These are phyloP conservation scores for Scutellaria galericulata DNA, from an alignment of 257 asterid species.

Conservation along the genomic window DNA sequence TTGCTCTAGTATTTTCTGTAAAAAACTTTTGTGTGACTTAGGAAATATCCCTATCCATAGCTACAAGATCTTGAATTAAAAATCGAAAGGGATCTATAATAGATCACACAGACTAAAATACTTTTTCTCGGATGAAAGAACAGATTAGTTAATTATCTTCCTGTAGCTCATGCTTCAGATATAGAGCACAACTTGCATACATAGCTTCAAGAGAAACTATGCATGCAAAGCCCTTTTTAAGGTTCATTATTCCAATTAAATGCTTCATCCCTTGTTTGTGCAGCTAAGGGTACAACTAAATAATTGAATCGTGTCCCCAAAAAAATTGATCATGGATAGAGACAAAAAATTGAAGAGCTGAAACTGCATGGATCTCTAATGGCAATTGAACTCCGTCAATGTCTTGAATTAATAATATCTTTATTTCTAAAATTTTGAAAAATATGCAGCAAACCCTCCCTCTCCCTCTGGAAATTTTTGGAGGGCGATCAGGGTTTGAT, in stretches of 20 bases:
- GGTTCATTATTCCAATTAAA: not conserved
- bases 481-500: not conserved
- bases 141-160: slow-evolving; percentile 1
- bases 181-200: slow-evolving; percentile 12
- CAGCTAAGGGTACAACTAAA: slow-evolving; percentile 17
- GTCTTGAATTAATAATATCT: not conserved
- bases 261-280: not conserved
- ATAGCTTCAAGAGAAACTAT: not conserved
- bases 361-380: slow-evolving; percentile 2
- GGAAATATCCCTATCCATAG: slow-evolving; percentile 23
- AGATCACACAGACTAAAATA: slow-evolving; percentile 16
- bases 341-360: not conserved
- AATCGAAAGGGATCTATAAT: not conserved
- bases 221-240: slow-evolving; percentile 3
- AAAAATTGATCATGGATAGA: not conserved
- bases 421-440: not conserved
- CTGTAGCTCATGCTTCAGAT: not conserved
- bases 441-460: not conserved
- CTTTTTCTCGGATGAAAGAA: not conserved
- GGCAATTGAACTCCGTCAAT: not conserved
- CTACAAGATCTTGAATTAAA: not conserved
- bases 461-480: not conserved
- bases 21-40: slow-evolving; percentile 1
- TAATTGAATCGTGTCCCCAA: slow-evolving; percentile 5
- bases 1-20: not conserved